Conservation (phyloP, 768 basidiomycete species). For the Suillus cothurnatus region DNA sequence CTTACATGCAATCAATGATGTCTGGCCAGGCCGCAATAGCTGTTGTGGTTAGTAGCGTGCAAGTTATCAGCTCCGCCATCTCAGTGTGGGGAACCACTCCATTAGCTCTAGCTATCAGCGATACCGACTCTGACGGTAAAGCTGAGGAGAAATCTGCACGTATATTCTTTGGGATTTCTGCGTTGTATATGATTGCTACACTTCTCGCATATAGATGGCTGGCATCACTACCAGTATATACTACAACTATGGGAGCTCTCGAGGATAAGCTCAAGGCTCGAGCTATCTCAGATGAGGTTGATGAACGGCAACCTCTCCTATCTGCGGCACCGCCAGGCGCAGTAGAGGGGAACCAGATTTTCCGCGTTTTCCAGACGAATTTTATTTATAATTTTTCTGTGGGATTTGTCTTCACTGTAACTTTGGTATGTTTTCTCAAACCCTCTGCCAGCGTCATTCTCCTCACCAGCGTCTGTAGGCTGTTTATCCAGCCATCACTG, state of each 20-base stretch:
- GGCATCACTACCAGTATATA: slow-evolving; percentile 59
- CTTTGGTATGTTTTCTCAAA: slow-evolving; percentile 57
- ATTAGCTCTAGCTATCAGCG: slow-evolving; percentile 18
- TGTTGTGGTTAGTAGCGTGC: slow-evolving; percentile 77
- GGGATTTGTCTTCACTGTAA: slow-evolving; percentile 75
- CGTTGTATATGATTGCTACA: slow-evolving; percentile 60
- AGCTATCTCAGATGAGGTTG: slow-evolving; percentile 21
- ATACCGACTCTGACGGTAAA: slow-evolving; percentile 35
- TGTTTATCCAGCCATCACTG: slow-evolving; percentile 86
- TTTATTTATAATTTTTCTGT: slow-evolving; percentile 69
- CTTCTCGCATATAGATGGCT: slow-evolving; percentile 60
- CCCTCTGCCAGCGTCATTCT: neutral
- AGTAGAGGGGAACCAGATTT: slow-evolving; percentile 40
- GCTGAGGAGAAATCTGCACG: slow-evolving; percentile 73
- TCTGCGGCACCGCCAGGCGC: slow-evolving; percentile 33
- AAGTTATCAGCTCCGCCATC: slow-evolving; percentile 63
- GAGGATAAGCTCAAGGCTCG: slow-evolving; percentile 38
- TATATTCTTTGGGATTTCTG: slow-evolving; percentile 72
- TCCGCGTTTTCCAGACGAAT: slow-evolving; percentile 65
- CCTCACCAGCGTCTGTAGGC: slow-evolving; percentile 48
- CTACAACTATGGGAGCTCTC: slow-evolving; percentile 48
- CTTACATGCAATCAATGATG: slow-evolving; percentile 73
- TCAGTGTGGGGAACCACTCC: slow-evolving; percentile 52
- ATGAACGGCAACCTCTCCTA: slow-evolving; percentile 39
- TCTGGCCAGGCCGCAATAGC: slow-evolving; percentile 87